A percentile compares a stretch with the other conserved stretches of the same genome.
Conservation (phyloP, 202 grass and related monocot species). For the Eragrostis tef region DNA sequence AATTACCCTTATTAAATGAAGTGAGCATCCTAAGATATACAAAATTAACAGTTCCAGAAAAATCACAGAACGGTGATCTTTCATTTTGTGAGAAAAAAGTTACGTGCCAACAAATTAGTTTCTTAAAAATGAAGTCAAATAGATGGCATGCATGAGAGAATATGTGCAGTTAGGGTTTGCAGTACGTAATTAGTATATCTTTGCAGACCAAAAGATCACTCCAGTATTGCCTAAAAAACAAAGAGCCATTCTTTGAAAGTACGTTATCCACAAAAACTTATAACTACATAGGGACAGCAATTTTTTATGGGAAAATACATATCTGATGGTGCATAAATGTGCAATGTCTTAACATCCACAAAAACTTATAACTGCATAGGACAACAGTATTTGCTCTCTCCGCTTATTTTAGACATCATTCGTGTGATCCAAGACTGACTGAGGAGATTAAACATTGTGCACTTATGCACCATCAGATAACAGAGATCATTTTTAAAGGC, state of each 20-base stretch:
- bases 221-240: no score
- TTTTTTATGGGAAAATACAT: no score
- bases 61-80: neutral
- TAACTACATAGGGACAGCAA: neutral
- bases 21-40: neutral
- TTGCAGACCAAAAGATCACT: neutral
- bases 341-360: no score
- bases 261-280: neutral
- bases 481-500: no score
- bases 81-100: neutral
- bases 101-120: neutral
- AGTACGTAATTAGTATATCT: neutral
- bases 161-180: neutral
- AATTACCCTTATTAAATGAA: no score
- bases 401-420: neutral
- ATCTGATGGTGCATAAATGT: no score
- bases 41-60: neutral
- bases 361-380: no score
- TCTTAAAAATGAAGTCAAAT: neutral
- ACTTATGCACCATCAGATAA: neutral
- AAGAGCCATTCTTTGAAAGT: neutral
- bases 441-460: no score
- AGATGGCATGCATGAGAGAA: neutral
- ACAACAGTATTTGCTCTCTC: neutral
- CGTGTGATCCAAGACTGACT: neutral